phyloP scores from a whole-genome alignment of 2,329 filamentous ascomycete species.

The Rhynchosporium secalis region DNA sequence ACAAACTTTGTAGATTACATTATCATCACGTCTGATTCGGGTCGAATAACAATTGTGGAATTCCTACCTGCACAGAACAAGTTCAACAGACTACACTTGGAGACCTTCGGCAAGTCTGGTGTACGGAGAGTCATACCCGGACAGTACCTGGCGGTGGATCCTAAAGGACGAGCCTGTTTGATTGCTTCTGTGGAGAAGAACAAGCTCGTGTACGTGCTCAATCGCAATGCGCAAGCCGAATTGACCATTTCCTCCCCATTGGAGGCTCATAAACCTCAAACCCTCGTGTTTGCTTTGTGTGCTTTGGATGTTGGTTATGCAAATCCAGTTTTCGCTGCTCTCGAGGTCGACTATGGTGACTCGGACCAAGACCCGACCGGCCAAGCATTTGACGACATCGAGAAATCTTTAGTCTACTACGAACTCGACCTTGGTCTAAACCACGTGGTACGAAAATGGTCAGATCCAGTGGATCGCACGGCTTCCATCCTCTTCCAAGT shows the following conservation, averaged over 20 bases:
- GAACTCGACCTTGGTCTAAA: slow-evolving; percentile 96
- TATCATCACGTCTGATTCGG: slow-evolving; percentile 92
- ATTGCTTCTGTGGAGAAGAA: slow-evolving; percentile 97
- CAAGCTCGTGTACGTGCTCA: slow-evolving; percentile 98
- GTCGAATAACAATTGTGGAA: slow-evolving; percentile 90
- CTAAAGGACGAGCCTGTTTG: slow-evolving; percentile 91
- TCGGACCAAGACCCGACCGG: slow-evolving; percentile 89
- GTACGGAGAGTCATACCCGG: slow-evolving; percentile 91
- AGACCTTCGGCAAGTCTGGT: slow-evolving; percentile 98
- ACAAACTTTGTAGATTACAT: slow-evolving; percentile 72
- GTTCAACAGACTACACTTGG: slow-evolving; percentile 86
- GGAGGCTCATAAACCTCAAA: slow-evolving; percentile 91
- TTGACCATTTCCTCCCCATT: slow-evolving; percentile 96
- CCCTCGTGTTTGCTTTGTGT: slow-evolving; percentile 83
- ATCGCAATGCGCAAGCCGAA: slow-evolving; percentile 90
- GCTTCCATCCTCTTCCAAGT: slow-evolving; percentile 92
- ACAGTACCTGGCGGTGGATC: slow-evolving; percentile 93
- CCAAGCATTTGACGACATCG: slow-evolving; percentile 74
- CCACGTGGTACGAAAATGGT: slow-evolving; percentile 96
- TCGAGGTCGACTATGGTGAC: slow-evolving; percentile 92
- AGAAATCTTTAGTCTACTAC: slow-evolving; percentile 94
- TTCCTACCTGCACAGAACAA: slow-evolving; percentile 84
- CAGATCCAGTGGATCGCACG: slow-evolving; percentile 86
- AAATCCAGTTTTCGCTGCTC: slow-evolving; percentile 91
- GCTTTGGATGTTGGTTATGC: slow-evolving; percentile 95